These are phyloP conservation scores for Candida alai DNA, from an alignment of 805 yeast genomes.

Conservation along the genomic window DNA sequence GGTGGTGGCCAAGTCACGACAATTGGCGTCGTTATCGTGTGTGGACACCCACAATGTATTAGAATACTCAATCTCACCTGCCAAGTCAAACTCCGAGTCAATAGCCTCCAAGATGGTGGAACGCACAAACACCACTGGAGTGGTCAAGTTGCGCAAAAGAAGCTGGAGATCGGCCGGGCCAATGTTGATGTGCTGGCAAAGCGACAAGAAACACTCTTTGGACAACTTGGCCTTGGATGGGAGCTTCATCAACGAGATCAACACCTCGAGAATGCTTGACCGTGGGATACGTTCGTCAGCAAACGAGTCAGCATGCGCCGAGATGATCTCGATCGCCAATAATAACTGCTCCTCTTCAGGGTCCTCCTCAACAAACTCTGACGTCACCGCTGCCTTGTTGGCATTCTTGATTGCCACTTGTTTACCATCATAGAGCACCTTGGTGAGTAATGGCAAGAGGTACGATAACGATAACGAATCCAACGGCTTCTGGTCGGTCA, in stretches of 20 bases:
- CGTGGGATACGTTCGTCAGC: conserved; percentile 69
- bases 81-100: conserved; percentile 76
- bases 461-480: conserved; percentile 69
- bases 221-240: conserved; percentile 78
- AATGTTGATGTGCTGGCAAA: conserved; percentile 68
- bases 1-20: conserved; percentile 64
- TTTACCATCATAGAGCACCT: conserved; percentile 66
- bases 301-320: conserved; percentile 65
- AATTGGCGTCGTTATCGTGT: conserved; percentile 66
- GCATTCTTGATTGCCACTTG: conserved; percentile 50
- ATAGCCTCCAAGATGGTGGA: conserved; percentile 75
- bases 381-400: conserved; percentile 46
- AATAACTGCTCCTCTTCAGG: conserved; percentile 85
- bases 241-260: conserved; percentile 63
- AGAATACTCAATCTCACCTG: conserved; percentile 41
- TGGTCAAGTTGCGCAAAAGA: conserved; percentile 52
- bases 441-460: conserved; percentile 67
- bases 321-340: conserved; percentile 70
- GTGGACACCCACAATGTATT: conserved; percentile 75
- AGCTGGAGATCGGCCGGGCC: conserved; percentile 53
- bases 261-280: conserved; percentile 52
- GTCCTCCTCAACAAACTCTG: conserved; percentile 76
- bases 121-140: conserved; percentile 69
- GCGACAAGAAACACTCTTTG: conserved; percentile 74
- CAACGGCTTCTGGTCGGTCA: conserved; percentile 68